phyloP scores from a whole-genome alignment of 257 asterid genomes.

The Nicotiana noctiflora region DNA sequence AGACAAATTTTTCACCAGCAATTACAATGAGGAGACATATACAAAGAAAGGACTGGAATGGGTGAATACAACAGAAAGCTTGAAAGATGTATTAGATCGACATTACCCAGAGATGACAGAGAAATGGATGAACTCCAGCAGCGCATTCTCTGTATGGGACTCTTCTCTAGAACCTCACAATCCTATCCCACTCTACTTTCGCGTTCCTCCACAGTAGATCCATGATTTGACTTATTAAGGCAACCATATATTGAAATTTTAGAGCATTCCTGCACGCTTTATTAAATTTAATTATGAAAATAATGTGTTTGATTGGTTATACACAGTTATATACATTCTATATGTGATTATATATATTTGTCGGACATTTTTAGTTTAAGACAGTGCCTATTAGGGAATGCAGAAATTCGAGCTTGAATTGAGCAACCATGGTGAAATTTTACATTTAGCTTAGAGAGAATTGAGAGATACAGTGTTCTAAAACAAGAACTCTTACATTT shows the following conservation, averaged over 20 bases:
- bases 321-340: too few species aligned
- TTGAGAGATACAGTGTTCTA: too few species aligned
- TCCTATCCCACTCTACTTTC: slow-evolving; percentile 44
- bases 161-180: slow-evolving; percentile 31
- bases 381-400: too few species aligned
- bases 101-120: slow-evolving; percentile 52
- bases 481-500: too few species aligned
- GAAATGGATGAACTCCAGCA: slow-evolving; percentile 52
- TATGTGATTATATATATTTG: too few species aligned
- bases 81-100: slow-evolving; percentile 50
- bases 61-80: slow-evolving; percentile 54
- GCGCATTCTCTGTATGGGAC: slow-evolving; percentile 71
- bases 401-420: too few species aligned
- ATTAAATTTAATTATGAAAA: too few species aligned
- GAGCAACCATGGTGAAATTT: too few species aligned
- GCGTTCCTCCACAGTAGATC: slow-evolving; percentile 24
- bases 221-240: not conserved
- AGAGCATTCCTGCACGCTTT: not conserved
- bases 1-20: slow-evolving; percentile 48
- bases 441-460: too few species aligned
- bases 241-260: not conserved
- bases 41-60: slow-evolving; percentile 55
- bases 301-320: too few species aligned
- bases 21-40: slow-evolving; percentile 49
- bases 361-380: too few species aligned